phyloP scores from a whole-genome alignment of 495 filamentous ascomycete genomes.

The Chaetomium tenue region DNA sequence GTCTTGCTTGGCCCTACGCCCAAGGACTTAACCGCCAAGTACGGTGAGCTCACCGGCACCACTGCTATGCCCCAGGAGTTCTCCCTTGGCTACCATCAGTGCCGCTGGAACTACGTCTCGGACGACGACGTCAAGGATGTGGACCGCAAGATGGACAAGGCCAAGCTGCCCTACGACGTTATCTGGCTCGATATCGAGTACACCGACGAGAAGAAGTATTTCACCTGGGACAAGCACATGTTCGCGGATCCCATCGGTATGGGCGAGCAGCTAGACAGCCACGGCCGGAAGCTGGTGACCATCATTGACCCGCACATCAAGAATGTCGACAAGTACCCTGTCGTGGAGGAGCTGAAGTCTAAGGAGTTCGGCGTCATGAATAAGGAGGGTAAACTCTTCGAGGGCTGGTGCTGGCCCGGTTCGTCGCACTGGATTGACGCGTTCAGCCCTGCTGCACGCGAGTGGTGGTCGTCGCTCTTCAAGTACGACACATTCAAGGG shows the following conservation, averaged over 20 bases:
- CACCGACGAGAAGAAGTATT: conserved; percentile 93
- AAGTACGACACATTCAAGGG: conserved; percentile 83
- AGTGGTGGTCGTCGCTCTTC: conserved; percentile 89
- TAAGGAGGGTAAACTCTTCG: conserved; percentile 85
- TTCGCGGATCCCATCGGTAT: conserved; percentile 85
- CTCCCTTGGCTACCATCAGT: conserved; percentile 91
- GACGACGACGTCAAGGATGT: conserved; percentile 96
- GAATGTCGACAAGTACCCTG: conserved; percentile 72
- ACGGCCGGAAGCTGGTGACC: conserved; percentile 84
- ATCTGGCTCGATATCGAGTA: conserved; percentile 99
- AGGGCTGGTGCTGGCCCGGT: conserved; percentile 98
- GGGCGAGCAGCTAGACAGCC: conserved; percentile 77
- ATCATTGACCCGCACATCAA: conserved; percentile 99
- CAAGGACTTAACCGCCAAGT: conserved; percentile 72
- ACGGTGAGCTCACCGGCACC: conserved; percentile 91
- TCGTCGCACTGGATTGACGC: conserved; percentile 93
- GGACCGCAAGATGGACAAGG: conserved; percentile 91
- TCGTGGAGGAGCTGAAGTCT: conserved; percentile 76
- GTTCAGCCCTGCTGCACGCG: conserved; percentile 81
- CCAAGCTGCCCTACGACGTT: conserved; percentile 93
- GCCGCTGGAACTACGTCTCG: conserved; percentile 97
- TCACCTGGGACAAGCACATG: conserved; percentile 86
- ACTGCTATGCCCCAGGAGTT: conserved; percentile 89
- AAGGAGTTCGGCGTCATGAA: conserved; percentile 80
- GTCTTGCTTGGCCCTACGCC: conserved; percentile 88